phyloP scores from a whole-genome alignment of 805 yeast genomes.

The Ogataea methanolica region DNA sequence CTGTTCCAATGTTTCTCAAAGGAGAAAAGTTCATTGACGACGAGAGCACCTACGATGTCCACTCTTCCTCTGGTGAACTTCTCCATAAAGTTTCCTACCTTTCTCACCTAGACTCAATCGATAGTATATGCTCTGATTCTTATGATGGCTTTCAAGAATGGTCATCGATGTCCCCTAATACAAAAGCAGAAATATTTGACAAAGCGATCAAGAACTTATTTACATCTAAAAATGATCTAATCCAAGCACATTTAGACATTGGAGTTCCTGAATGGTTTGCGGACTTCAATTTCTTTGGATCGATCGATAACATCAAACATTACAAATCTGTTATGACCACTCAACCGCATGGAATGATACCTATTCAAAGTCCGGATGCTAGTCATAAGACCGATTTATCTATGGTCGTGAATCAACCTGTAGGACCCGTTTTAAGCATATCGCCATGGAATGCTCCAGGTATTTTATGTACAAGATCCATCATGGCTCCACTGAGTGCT shows the following conservation, averaged over 20 bases:
- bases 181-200: conserved; percentile 11
- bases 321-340: conserved; percentile 22
- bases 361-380: conserved; percentile 12
- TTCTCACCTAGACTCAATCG: background rate
- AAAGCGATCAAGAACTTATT: conserved; percentile 7
- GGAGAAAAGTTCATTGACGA: background rate
- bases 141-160: conserved; percentile 16
- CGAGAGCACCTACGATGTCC: conserved; percentile 2
- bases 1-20: conserved; percentile 6
- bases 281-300: conserved; percentile 28
- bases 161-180: conserved; percentile 7
- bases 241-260: conserved; percentile 26
- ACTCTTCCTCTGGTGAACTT: conserved; percentile 4
- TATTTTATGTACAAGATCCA: conserved; percentile 34
- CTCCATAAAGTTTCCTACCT: conserved; percentile 6
- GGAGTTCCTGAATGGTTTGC: conserved; percentile 36
- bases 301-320: conserved; percentile 29
- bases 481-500: conserved; percentile 42
- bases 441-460: conserved; percentile 50
- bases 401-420: conserved; percentile 32
- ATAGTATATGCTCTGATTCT: conserved; percentile 11
- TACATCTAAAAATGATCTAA: conserved; percentile 10
- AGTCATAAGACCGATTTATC: conserved; percentile 8
- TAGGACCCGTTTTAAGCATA: conserved; percentile 42
- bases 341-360: conserved; percentile 15